A percentile compares a stretch with the other conserved stretches of the same genome.
phyloP scores from a whole-genome alignment of 345 rosid genomes.

The Hevea brasiliensis region DNA sequence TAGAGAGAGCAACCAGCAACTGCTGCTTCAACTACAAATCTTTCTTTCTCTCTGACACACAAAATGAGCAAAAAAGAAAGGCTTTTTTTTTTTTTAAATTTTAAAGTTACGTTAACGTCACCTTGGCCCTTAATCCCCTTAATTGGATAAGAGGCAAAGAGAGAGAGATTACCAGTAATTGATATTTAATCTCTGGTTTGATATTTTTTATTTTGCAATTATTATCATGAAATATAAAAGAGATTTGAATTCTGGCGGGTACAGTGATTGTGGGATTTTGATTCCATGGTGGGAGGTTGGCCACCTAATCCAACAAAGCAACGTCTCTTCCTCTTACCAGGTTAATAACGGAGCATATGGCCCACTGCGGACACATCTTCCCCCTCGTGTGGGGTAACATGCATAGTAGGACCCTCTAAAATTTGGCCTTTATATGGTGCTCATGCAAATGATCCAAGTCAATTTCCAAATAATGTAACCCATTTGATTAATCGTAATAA shows the following conservation, averaged over 20 bases:
- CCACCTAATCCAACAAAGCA: conserved; percentile 35
- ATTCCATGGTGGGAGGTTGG: conserved; percentile 30
- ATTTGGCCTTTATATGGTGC: background rate
- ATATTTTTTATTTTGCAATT: background rate
- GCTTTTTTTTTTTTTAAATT: background rate
- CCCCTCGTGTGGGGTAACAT: background rate
- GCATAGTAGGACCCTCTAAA: background rate
- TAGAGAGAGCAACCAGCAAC: conserved; percentile 16
- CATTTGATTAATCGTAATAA: background rate
- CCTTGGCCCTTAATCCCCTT: background rate
- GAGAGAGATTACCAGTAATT: background rate
- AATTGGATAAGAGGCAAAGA: conserved; percentile 16
- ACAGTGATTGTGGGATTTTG: conserved; percentile 11
- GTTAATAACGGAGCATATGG: background rate
- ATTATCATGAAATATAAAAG: background rate
- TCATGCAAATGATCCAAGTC: background rate
- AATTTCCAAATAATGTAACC: background rate
- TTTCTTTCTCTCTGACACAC: background rate
- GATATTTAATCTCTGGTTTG: background rate
- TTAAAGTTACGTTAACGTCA: background rate
- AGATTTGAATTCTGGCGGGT: conserved; percentile 41
- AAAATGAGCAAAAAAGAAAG: conserved; percentile 6
- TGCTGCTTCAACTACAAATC: conserved; percentile 33
- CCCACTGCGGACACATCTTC: background rate
- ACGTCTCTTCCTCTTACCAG: background rate